Evolutionary conservation across 768 basidiomycete genomes (phyloP).

Genomic region (Bullera alba): DNA sequence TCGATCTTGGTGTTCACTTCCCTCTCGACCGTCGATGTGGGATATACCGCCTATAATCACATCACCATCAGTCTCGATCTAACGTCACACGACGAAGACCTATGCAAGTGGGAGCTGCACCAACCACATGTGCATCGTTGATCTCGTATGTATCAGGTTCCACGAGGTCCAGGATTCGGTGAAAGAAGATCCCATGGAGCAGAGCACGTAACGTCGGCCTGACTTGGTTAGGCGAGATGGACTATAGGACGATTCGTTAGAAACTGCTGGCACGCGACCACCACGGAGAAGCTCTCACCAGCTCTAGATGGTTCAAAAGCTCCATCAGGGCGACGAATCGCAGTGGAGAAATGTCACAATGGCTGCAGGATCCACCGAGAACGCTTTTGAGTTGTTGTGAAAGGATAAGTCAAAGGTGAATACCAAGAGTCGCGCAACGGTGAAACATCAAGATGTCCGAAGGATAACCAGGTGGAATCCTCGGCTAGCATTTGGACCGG

Average conservation of each 20-base stretch:
- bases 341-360: not conserved
- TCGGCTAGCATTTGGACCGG: too few species aligned
- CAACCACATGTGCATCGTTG: conserved; percentile 27
- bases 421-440: too few species aligned
- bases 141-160: conserved; percentile 33
- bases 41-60: conserved; percentile 4
- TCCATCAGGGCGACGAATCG: not conserved
- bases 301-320: not conserved
- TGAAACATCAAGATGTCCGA: too few species aligned
- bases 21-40: conserved; percentile 7
- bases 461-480: too few species aligned
- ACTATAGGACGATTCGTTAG: too few species aligned
- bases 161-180: conserved; percentile 21
- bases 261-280: not conserved
- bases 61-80: not conserved
- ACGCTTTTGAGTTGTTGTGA: too few species aligned
- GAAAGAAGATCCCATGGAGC: conserved; percentile 34
- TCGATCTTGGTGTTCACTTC: conserved; percentile 13
- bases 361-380: not conserved
- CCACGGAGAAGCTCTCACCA: not conserved
- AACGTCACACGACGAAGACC: not conserved
- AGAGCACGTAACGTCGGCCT: conserved; percentile 20
- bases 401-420: too few species aligned
- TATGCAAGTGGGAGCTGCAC: conserved; percentile 1
- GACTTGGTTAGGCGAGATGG: conserved; percentile 18